Evolutionary conservation across 1,284 basidiomycete species (phyloP).

Genomic region (Ceraceosorus guamensis): DNA sequence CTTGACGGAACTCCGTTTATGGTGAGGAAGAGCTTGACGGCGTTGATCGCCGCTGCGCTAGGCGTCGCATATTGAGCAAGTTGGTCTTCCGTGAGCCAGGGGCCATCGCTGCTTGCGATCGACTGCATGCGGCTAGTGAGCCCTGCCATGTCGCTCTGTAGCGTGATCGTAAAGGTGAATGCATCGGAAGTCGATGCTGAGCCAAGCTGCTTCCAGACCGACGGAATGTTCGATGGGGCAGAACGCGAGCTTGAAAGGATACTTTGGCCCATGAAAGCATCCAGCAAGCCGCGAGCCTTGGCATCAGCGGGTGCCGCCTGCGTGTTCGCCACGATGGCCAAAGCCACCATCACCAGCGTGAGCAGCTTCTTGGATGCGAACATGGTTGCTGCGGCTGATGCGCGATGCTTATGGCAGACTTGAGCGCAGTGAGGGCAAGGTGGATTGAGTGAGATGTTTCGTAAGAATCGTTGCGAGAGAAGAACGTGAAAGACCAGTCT

Average conservation of each 20-base stretch:
- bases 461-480: no score
- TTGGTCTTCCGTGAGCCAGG: conserved; percentile 15
- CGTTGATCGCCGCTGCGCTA: not conserved
- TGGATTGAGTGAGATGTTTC: no score
- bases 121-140: conserved; percentile 12
- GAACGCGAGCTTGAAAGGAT: not conserved
- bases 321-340: no score
- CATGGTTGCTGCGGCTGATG: no score
- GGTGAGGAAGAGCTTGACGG: conserved; percentile 8
- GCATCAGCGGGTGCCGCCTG: no score
- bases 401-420: no score
- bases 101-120: conserved; percentile 6
- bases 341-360: no score
- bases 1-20: conserved; percentile 5
- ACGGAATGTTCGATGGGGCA: conserved; percentile 4
- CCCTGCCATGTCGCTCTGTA: conserved; percentile 10
- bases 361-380: no score
- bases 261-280: no score
- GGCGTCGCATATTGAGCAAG: conserved; percentile 11
- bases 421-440: no score
- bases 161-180: conserved; percentile 11
- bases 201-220: not conserved
- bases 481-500: no score
- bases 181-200: conserved; percentile 2
- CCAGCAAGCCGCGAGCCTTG: no score